Evolutionary conservation across 2,329 filamentous ascomycete genomes (phyloP).

Genomic region (Huntiella savannae): DNA sequence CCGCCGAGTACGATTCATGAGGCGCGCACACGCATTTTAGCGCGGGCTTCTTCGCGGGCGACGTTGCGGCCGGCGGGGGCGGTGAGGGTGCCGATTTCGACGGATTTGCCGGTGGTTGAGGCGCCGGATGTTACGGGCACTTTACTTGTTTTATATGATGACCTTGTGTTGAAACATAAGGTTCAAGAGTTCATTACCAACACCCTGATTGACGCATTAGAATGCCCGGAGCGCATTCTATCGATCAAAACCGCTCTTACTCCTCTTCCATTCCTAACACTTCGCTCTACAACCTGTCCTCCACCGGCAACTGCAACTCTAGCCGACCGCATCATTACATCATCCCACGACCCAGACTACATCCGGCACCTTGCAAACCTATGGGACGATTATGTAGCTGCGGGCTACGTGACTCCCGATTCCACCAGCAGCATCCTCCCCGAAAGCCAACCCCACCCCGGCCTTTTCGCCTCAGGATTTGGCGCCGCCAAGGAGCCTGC

Average conservation of each 20-base stretch:
- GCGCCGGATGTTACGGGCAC: not conserved
- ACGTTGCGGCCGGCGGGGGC: too few relatives aligned
- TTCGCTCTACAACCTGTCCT: conserved; percentile 1
- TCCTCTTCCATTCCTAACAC: conserved; percentile 3
- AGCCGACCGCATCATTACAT: conserved; percentile 5
- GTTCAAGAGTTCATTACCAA: conserved; percentile 7
- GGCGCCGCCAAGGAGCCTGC: not conserved
- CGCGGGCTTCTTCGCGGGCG: too few relatives aligned
- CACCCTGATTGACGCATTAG: conserved; percentile 5
- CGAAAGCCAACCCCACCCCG: conserved; percentile 14
- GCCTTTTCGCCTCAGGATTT: conserved; percentile 3
- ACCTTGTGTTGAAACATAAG: conserved; percentile 5
- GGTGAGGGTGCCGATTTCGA: too few relatives aligned
- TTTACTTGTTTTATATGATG: conserved; percentile 4
- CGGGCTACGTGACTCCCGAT: conserved; percentile 11
- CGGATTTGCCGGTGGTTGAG: too few relatives aligned
- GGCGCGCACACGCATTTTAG: too few relatives aligned
- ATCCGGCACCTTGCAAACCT: conserved; percentile 12
- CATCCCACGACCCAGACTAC: conserved; percentile 13
- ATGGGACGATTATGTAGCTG: conserved; percentile 10
- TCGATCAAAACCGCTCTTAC: conserved; percentile 2
- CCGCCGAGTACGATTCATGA: too few relatives aligned
- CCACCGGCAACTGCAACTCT: conserved; percentile 2
- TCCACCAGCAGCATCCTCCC: conserved; percentile 13
- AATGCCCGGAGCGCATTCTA: conserved; percentile 6